These are phyloP conservation scores for Dothiorella sarmentorum DNA, from an alignment of 2,329 filamentous ascomycete genomes.

Conservation along the genomic window DNA sequence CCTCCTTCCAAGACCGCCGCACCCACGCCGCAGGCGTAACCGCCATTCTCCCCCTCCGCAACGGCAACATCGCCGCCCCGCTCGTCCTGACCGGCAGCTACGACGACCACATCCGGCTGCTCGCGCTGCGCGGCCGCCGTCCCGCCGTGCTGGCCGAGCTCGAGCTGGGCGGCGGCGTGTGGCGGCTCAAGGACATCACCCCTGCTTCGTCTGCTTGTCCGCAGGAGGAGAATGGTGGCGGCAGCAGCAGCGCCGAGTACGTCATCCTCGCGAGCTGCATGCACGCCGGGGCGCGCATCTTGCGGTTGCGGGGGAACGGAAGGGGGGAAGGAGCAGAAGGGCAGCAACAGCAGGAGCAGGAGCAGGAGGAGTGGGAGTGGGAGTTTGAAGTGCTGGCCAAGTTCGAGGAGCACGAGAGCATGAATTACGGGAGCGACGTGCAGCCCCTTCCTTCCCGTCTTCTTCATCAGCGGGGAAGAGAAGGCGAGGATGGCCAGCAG, in stretches of 20 bases:
- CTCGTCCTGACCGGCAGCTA: conserved; percentile 85
- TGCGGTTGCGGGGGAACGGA: conserved; percentile 40
- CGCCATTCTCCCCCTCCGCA: conserved; percentile 68
- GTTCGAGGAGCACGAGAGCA: conserved; percentile 85
- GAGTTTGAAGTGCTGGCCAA: conserved; percentile 61
- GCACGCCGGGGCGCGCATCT: conserved; percentile 78
- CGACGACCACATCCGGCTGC: conserved; percentile 75
- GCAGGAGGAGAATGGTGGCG: conserved; percentile 20
- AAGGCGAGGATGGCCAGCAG: conserved; percentile 27
- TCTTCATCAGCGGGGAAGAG: too few species aligned
- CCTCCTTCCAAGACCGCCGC: conserved; percentile 44
- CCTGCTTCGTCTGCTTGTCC: conserved; percentile 17
- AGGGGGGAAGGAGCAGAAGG: conserved; percentile 26
- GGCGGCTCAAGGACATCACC: conserved; percentile 68
- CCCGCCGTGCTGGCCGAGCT: conserved; percentile 58
- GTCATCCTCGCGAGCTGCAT: conserved; percentile 84
- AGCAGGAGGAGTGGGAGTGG: conserved; percentile 44
- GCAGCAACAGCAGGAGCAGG: conserved; percentile 25
- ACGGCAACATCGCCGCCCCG: conserved; percentile 25
- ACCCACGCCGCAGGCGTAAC: conserved; percentile 82
- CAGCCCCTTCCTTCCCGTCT: too few species aligned
- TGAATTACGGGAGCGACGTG: conserved; percentile 88
- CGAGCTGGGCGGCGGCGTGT: conserved; percentile 77
- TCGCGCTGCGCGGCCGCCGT: conserved; percentile 42
- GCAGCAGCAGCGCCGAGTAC: conserved; percentile 28